phyloP scores from a whole-genome alignment of 371 early-diverging fungal genomes.

The Apophysomyces sp. region DNA sequence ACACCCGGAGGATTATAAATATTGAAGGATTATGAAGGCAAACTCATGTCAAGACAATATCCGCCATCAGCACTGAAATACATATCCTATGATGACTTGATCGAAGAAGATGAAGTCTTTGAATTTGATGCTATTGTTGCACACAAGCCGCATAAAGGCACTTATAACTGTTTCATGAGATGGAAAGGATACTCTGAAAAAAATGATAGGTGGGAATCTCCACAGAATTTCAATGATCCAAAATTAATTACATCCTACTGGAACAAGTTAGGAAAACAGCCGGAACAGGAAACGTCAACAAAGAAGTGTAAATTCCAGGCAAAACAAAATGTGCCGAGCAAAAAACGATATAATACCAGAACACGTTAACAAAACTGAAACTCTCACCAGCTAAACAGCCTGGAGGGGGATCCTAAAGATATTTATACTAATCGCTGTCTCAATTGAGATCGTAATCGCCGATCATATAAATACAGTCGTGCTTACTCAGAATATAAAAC shows the following conservation, averaged over 20 bases:
- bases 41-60: constrained; percentile 1
- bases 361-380: no score
- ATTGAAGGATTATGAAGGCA: constrained; percentile 2
- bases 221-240: not conserved
- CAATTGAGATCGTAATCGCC: no score
- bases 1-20: constrained; percentile 11
- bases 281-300: no score
- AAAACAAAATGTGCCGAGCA: no score
- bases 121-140: constrained; percentile 8
- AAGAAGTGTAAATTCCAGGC: no score
- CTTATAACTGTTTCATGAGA: constrained; percentile 4
- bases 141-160: not conserved
- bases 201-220: constrained; percentile 1
- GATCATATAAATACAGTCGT: no score
- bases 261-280: not conserved
- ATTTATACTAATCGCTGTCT: no score
- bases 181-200: constrained; percentile 8
- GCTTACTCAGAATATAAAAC: no score
- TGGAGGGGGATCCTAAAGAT: no score
- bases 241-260: not conserved
- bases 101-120: constrained; percentile 6
- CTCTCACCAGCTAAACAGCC: no score
- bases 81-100: constrained; percentile 10
- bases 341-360: no score
- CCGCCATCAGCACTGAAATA: constrained; percentile 4